phyloP scores from a whole-genome alignment of 1,284 basidiomycete species.

The Chondrostereum purpureum region DNA sequence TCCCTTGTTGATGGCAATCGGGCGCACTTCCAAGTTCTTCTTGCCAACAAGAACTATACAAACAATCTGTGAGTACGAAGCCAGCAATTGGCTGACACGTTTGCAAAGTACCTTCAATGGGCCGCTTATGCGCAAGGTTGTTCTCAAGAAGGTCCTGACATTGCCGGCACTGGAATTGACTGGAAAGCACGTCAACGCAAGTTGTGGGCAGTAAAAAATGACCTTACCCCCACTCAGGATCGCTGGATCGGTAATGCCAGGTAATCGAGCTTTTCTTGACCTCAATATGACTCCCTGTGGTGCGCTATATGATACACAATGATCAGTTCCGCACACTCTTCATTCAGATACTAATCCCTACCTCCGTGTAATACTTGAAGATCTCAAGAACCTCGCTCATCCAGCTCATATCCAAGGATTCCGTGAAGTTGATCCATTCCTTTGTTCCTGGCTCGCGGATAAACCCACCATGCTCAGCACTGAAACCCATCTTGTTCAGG shows the following conservation, averaged over 20 bases:
- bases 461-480: slow-evolving; percentile 95
- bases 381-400: slow-evolving; percentile 94
- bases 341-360: slow-evolving; percentile 22
- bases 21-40: slow-evolving; percentile 97
- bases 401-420: slow-evolving; percentile 94
- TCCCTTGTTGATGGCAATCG: slow-evolving; percentile 92
- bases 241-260: slow-evolving; percentile 93
- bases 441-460: slow-evolving; percentile 65
- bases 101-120: slow-evolving; percentile 68
- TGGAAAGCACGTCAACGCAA: slow-evolving; percentile 23
- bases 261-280: slow-evolving; percentile 96
- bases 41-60: slow-evolving; percentile 82
- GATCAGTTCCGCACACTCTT: background rate
- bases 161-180: slow-evolving; percentile 90
- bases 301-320: slow-evolving; percentile 47
- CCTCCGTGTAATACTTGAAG: slow-evolving; percentile 94
- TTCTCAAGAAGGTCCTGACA: slow-evolving; percentile 96
- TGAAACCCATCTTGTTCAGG: slow-evolving; percentile 80
- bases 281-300: slow-evolving; percentile 94
- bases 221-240: slow-evolving; percentile 95
- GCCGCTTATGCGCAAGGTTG: slow-evolving; percentile 80
- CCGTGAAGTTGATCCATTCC: slow-evolving; percentile 87
- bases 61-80: slow-evolving; percentile 14
- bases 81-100: too few species aligned
- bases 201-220: too few species aligned